Base-by-base conservation (phyloP, 108 stramenopile species). In the Nitzschia sp. region DNA sequence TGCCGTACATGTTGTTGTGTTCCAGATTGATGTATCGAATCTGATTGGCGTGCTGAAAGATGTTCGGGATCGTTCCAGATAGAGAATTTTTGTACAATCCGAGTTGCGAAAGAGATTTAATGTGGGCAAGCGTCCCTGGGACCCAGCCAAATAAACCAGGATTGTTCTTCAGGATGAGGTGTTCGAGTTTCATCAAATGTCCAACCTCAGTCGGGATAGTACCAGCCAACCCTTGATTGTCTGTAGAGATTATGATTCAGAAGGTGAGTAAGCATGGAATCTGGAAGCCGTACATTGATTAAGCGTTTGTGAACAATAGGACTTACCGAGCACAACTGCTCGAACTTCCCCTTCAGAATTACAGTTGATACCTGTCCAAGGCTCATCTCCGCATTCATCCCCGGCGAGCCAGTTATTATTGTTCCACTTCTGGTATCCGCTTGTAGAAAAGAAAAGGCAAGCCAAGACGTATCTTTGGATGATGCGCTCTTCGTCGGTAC, bases 381-480 rank as follows among this genome's bases (percentile, higher is more conserved):
- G 32, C 26, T 56, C 56, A 53, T 53, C 54, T n/a, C 62, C 61
- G 57, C 91, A 92, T 71, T 92, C 91, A 36, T 87, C 81, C 5
- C 79, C 84, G 23, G 55, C 56, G 29, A 92, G 26, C 91, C 91
- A 92, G 31, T 84, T 77, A 46, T 82, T 85, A 15, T 46, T 38
- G 6, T 60, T 66, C 76, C 76, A 78, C 6, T 56, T 55, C 1
- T 71, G 61, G 57, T 54, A 30, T 58, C 83, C 58, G 53, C 69
- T 45, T 53, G 82, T 79, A 56, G 67, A 45, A 76, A 75, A 90
- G 63, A 85, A 90, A 70, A 92, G 68, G 4, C 53, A 58, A 19
- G 88, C 91, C 55, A 92, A 54, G 13, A 75, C 83, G 68, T 77
- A 92, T 46, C 91, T 64, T 57, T 92, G 91, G 19, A 77, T 63